Conservation (phyloP, 2,329 filamentous ascomycete genomes). For the Cordyceps tenuipes region DNA sequence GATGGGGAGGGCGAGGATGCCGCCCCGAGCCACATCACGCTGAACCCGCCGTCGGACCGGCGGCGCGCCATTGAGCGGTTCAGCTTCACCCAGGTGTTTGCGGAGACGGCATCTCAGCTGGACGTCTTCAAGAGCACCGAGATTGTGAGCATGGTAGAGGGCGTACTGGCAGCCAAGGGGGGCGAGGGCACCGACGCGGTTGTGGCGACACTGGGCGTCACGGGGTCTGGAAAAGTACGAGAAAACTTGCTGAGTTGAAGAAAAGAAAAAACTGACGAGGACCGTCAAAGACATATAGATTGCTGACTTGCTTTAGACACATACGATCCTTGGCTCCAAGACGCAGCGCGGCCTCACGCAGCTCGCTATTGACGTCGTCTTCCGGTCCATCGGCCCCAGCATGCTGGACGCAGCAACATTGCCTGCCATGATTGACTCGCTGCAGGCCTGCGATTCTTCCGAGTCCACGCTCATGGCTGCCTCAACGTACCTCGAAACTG, state of each 20-base stretch:
- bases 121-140: slow-evolving; percentile 79
- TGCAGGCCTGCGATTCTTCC: slow-evolving; percentile 68
- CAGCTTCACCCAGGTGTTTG: slow-evolving; percentile 87
- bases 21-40: slow-evolving; percentile 60
- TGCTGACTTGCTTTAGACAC: slow-evolving; percentile 52
- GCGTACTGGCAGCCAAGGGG: slow-evolving; percentile 64
- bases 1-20: slow-evolving; percentile 26
- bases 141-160: slow-evolving; percentile 67
- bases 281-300: neutral
- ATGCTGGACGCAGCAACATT: slow-evolving; percentile 55
- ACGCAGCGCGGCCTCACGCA: slow-evolving; percentile 85
- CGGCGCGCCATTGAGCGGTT: slow-evolving; percentile 89
- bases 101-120: slow-evolving; percentile 74
- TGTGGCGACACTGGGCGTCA: slow-evolving; percentile 85
- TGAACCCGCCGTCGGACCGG: slow-evolving; percentile 76
- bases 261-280: neutral
- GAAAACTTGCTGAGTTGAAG: slow-evolving; percentile 1
- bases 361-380: slow-evolving; percentile 82
- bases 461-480: slow-evolving; percentile 73
- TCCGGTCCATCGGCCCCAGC: slow-evolving; percentile 66
- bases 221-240: slow-evolving; percentile 85
- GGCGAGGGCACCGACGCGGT: slow-evolving; percentile 80
- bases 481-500: slow-evolving; percentile 66
- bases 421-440: slow-evolving; percentile 59
- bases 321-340: slow-evolving; percentile 87